Conservation (phyloP, 768 basidiomycete genomes). For the Rhizopogon rudus region DNA sequence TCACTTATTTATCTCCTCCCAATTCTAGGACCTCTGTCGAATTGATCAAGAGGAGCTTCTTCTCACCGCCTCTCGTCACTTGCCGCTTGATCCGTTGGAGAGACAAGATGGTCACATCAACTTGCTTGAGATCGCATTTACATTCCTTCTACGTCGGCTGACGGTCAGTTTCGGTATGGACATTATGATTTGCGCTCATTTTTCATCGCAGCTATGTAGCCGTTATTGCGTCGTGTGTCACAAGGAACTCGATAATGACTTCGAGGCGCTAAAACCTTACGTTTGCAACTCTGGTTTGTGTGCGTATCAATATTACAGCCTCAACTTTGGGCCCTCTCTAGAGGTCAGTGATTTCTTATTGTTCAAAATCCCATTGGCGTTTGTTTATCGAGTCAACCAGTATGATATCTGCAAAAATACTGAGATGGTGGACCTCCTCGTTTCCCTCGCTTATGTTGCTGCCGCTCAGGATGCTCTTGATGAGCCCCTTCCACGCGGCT, state of each 20-base stretch:
- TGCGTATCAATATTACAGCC: conserved; percentile 61
- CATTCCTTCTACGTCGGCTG: conserved; percentile 60
- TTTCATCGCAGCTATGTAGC: conserved; percentile 47
- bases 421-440: conserved; percentile 60
- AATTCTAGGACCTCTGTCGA: conserved; percentile 5
- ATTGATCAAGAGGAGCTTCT: conserved; percentile 43
- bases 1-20: background rate
- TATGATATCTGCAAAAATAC: conserved; percentile 69
- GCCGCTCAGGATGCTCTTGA: conserved; percentile 49
- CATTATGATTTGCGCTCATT: background rate
- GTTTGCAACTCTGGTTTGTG: conserved; percentile 66
- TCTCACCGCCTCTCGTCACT: conserved; percentile 32
- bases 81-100: conserved; percentile 54
- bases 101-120: conserved; percentile 40
- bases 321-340: conserved; percentile 62
- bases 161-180: conserved; percentile 34
- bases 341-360: conserved; percentile 39
- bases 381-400: conserved; percentile 24
- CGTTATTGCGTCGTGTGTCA: conserved; percentile 76
- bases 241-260: conserved; percentile 44
- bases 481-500: conserved; percentile 55
- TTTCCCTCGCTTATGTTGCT: conserved; percentile 56
- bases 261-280: conserved; percentile 66
- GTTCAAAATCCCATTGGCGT: background rate
- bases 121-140: conserved; percentile 57